These are phyloP conservation scores for Rhododendron henanense DNA, from an alignment of 148 eudicot genomes.

Conservation along the genomic window DNA sequence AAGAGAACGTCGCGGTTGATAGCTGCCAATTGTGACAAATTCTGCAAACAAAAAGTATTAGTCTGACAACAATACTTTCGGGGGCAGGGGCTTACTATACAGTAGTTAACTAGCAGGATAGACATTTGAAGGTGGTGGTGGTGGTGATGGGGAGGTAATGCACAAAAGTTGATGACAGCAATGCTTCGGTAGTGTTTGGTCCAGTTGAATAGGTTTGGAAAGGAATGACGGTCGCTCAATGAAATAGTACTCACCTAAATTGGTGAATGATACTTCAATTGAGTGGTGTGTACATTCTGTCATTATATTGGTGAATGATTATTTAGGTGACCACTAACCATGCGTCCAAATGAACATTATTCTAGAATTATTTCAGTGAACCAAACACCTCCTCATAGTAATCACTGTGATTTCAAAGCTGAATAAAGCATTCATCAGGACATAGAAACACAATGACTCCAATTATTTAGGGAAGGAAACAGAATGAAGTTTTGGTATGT, in stretches of 20 bases:
- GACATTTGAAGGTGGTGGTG: neutral
- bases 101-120: neutral
- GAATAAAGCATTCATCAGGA: neutral
- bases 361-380: neutral
- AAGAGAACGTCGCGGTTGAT: constrained; percentile 64
- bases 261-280: neutral
- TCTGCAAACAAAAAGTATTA: constrained; percentile 31
- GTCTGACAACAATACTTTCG: neutral
- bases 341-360: neutral
- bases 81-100: neutral
- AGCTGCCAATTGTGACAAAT: constrained; percentile 61
- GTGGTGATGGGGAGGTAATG: neutral
- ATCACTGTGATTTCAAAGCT: neutral
- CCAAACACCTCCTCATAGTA: neutral
- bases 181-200: neutral
- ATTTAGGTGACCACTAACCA: neutral
- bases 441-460: neutral
- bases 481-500: neutral
- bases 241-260: neutral
- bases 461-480: neutral
- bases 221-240: neutral
- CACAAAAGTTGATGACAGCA: neutral
- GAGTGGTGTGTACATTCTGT: neutral
- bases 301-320: neutral
- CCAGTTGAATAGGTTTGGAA: neutral